phyloP scores from a whole-genome alignment of 495 filamentous ascomycete species.

The Thermochaetoides thermophila region DNA sequence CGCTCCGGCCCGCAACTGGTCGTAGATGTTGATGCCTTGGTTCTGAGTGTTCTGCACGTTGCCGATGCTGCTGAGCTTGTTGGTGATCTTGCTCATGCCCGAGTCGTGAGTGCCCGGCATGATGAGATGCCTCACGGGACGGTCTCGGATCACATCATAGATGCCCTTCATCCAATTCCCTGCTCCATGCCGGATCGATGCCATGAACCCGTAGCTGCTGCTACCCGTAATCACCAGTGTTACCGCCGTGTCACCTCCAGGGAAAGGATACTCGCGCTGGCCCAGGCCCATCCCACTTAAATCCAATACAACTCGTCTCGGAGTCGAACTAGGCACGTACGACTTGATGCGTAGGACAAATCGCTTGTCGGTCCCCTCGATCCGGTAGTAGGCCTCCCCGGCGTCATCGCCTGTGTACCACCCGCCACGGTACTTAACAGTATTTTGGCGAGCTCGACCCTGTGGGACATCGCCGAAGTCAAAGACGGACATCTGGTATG shows the following conservation, averaged over 20 bases:
- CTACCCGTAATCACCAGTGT: constrained; percentile 18
- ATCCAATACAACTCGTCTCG: constrained; percentile 9
- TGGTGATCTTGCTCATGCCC: constrained; percentile 17
- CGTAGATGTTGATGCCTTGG: constrained; percentile 16
- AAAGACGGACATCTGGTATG: constrained; percentile 19
- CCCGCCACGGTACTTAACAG: constrained; percentile 9
- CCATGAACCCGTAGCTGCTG: constrained; percentile 10
- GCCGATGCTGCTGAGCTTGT: constrained; percentile 8
- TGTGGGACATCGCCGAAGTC: constrained; percentile 10
- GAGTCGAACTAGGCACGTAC: constrained; percentile 3
- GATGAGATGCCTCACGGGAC: constrained; percentile 15
- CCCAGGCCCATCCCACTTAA: constrained; percentile 14
- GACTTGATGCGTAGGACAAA: constrained; percentile 9
- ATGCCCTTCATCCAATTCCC: constrained; percentile 20
- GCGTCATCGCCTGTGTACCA: constrained; percentile 8
- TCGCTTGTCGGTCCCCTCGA: constrained; percentile 12
- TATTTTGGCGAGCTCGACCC: constrained; percentile 13
- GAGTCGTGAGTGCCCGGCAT: constrained; percentile 19
- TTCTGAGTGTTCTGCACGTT: constrained; percentile 15
- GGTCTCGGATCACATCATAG: constrained; percentile 15
- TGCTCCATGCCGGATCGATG: constrained; percentile 15
- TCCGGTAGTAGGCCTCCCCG: constrained; percentile 19
- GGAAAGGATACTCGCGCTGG: constrained; percentile 14
- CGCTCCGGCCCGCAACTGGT: constrained; percentile 15
- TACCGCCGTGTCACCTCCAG: constrained; percentile 13